Percentiles rank a stretch among this genome's conserved stretches.
Evolutionary conservation across 371 early-diverging fungal genomes (phyloP).

Genomic region (Mucor plumbeus): DNA sequence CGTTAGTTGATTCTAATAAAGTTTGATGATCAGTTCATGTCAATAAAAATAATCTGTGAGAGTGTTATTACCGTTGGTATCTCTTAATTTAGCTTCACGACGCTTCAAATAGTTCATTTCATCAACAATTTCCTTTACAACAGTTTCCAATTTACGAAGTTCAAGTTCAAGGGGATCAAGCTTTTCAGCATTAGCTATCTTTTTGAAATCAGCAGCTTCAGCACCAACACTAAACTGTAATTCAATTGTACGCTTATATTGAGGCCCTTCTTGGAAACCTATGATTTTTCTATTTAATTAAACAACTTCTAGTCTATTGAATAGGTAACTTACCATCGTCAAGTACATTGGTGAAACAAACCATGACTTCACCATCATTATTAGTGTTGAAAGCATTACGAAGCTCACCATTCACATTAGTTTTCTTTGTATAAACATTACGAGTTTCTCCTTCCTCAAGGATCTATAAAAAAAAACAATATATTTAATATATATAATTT

Average conservation of each 20-base stretch:
- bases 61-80: conserved; percentile 79
- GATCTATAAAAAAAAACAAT: background rate
- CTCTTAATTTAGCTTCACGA: conserved; percentile 81
- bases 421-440: conserved; percentile 69
- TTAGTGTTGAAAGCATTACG: conserved; percentile 77
- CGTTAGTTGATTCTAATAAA: conserved; percentile 80
- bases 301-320: background rate
- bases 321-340: conserved; percentile 54
- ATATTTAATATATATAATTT: background rate
- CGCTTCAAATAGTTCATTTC: conserved; percentile 82
- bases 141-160: conserved; percentile 77
- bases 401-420: conserved; percentile 57
- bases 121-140: conserved; percentile 75
- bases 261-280: conserved; percentile 66
- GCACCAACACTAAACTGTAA: conserved; percentile 86
- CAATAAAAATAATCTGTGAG: background rate
- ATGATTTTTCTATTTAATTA: background rate
- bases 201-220: conserved; percentile 79
- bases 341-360: conserved; percentile 88
- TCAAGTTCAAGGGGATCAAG: conserved; percentile 90
- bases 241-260: conserved; percentile 66
- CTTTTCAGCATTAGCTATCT: conserved; percentile 74
- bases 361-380: conserved; percentile 78
- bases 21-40: conserved; percentile 1
- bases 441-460: conserved; percentile 57